A percentile compares a stretch with the other conserved stretches of the same genome.
Conservation (phyloP, 2,329 filamentous ascomycete genomes). For the Fusarium sp. region DNA sequence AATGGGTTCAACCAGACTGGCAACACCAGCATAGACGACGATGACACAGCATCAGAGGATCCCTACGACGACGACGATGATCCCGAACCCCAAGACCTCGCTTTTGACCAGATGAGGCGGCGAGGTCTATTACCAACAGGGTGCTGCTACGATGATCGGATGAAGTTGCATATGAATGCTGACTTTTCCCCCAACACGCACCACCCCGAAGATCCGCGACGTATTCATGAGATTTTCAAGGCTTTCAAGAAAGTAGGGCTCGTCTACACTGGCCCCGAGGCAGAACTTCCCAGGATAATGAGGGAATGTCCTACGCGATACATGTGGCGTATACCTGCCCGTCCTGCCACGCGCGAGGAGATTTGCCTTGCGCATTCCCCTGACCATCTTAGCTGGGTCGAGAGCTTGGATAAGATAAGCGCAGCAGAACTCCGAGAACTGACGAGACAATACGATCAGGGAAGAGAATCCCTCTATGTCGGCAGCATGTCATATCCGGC, state of each 20-base stretch:
- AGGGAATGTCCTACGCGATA: slow-evolving; percentile 65
- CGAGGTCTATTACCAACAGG: slow-evolving; percentile 72
- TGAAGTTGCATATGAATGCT: slow-evolving; percentile 94
- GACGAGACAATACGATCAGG: slow-evolving; percentile 68
- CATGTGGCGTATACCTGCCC: slow-evolving; percentile 80
- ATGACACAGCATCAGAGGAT: slow-evolving; percentile 48
- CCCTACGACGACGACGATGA: slow-evolving; percentile 50
- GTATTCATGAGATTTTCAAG: slow-evolving; percentile 93
- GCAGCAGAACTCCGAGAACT: slow-evolving; percentile 74
- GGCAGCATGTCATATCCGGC: slow-evolving; percentile 83
- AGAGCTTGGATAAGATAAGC: slow-evolving; percentile 61
- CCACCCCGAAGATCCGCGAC: slow-evolving; percentile 91
- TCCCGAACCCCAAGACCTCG: slow-evolving; percentile 50
- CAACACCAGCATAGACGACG: slow-evolving; percentile 44
- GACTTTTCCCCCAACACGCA: slow-evolving; percentile 77
- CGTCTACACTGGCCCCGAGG: slow-evolving; percentile 69
- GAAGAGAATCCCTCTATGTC: slow-evolving; percentile 82
- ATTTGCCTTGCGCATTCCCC: slow-evolving; percentile 80
- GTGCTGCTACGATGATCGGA: slow-evolving; percentile 89
- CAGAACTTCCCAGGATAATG: slow-evolving; percentile 62
- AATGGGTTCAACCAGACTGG: slow-evolving; percentile 39
- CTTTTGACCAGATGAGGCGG: slow-evolving; percentile 51
- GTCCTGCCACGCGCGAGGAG: slow-evolving; percentile 80
- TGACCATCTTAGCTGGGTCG: slow-evolving; percentile 83
- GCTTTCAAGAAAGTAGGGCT: slow-evolving; percentile 85